Evolutionary conservation across 352 stramenopile genomes (phyloP).

Genomic region (Pythium aristosporum): DNA sequence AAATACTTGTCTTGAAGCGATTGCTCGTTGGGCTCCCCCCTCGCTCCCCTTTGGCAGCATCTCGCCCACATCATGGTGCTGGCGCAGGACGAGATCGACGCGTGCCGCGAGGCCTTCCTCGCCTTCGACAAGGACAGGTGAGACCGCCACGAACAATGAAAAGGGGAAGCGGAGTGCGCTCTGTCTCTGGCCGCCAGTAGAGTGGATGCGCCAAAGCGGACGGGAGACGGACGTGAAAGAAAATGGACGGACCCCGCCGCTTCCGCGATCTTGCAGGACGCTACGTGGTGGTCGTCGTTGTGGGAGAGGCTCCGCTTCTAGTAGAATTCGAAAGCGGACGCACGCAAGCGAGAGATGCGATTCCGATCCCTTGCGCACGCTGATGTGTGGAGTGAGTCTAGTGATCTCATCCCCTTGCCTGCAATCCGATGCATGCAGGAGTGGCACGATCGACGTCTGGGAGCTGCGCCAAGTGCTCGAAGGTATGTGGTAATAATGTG

Average conservation of each 20-base stretch:
- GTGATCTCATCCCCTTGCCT: background rate
- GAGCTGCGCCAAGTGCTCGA: constrained; percentile 91
- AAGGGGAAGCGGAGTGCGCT: background rate
- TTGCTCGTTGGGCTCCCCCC: background rate
- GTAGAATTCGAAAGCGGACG: too few species aligned
- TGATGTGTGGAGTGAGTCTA: too few species aligned
- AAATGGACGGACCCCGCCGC: background rate
- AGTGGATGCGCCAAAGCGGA: background rate
- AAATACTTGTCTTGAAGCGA: constrained; percentile 15
- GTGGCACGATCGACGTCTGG: constrained; percentile 96
- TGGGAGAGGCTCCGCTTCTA: too few species aligned
- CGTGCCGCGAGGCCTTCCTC: constrained; percentile 95
- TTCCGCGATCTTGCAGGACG: background rate
- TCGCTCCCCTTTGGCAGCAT: background rate
- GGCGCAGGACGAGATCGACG: constrained; percentile 96
- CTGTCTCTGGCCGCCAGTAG: background rate
- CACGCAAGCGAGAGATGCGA: too few species aligned
- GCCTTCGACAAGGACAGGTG: constrained; percentile 96
- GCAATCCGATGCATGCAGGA: constrained; percentile 35
- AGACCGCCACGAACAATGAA: background rate
- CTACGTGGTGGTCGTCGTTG: too few species aligned
- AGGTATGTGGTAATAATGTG: constrained; percentile 35
- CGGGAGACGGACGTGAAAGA: background rate
- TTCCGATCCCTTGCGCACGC: too few species aligned
- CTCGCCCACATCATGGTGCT: constrained; percentile 62